These are phyloP conservation scores for Xylariaceae sp. DNA, from an alignment of 2,329 filamentous ascomycete species.

Conservation along the genomic window DNA sequence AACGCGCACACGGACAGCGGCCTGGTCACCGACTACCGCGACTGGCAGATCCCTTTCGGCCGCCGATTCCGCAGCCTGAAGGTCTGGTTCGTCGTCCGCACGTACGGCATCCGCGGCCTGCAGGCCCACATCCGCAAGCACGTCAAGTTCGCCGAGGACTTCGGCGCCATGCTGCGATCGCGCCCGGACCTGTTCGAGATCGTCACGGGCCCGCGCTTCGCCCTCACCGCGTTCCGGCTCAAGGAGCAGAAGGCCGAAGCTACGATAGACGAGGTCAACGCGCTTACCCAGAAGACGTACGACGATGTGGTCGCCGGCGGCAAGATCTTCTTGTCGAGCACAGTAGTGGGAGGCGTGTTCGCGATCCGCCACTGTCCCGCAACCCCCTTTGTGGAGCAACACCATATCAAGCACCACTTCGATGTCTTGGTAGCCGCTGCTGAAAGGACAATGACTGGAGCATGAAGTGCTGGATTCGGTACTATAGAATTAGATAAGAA, in stretches of 20 bases:
- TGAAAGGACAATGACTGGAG: conserved; percentile 44
- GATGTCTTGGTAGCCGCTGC: conserved; percentile 62
- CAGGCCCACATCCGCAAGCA: conserved; percentile 66
- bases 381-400: conserved; percentile 63
- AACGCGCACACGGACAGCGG: conserved; percentile 77
- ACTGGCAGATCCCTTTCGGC: conserved; percentile 95
- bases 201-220: conserved; percentile 69
- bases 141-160: conserved; percentile 63
- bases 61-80: conserved; percentile 84
- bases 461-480: conserved; percentile 5
- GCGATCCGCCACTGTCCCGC: conserved; percentile 78
- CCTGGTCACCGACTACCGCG: conserved; percentile 87
- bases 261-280: conserved; percentile 51
- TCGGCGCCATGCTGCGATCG: conserved; percentile 53
- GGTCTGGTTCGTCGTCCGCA: conserved; percentile 89
- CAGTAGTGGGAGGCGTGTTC: conserved; percentile 65
- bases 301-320: conserved; percentile 68
- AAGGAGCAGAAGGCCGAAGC: conserved; percentile 24
- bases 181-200: conserved; percentile 70
- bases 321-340: conserved; percentile 77
- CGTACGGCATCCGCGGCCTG: conserved; percentile 73
- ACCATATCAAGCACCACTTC: conserved; percentile 68
- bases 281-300: conserved; percentile 67
- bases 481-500: conserved; percentile 4
- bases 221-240: conserved; percentile 62